A percentile compares a stretch with the other conserved stretches of the same genome.
Evolutionary conservation across 208 protist genomes (phyloP).

Genomic region (Wallacemonas sp.): DNA sequence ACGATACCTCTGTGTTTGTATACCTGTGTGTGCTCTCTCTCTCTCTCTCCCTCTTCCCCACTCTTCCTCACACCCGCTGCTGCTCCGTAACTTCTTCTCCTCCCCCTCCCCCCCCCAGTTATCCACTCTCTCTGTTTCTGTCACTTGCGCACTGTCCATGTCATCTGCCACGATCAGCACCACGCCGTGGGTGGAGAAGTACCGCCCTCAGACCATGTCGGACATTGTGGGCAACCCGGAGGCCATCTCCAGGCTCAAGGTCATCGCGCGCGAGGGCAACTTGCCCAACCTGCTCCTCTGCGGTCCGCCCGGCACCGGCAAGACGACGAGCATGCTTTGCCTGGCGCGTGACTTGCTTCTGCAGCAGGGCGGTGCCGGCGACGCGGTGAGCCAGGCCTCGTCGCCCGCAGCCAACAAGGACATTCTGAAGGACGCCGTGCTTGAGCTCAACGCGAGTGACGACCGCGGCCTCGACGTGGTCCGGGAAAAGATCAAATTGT

Average conservation of each 20-base stretch:
- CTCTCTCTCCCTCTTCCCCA: background rate
- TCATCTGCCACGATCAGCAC: background rate
- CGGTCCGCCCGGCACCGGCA: slow-evolving; percentile 94
- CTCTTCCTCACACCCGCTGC: background rate
- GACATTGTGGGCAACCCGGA: slow-evolving; percentile 99
- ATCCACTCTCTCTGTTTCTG: too few relatives aligned
- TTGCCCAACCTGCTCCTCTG: slow-evolving; percentile 98
- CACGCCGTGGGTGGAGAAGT: slow-evolving; percentile 99
- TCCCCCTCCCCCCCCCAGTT: too few relatives aligned
- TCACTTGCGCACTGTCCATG: too few relatives aligned
- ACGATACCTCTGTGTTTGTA: too few relatives aligned
- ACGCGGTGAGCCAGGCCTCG: slow-evolving; percentile 13
- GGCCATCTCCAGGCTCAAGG: slow-evolving; percentile 93
- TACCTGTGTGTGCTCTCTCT: background rate
- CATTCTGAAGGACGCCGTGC: slow-evolving; percentile 94
- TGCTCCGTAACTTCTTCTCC: too few relatives aligned
- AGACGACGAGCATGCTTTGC: slow-evolving; percentile 98
- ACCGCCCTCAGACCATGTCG: slow-evolving; percentile 94
- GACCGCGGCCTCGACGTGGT: slow-evolving; percentile 99
- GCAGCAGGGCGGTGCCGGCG: slow-evolving; percentile 15
- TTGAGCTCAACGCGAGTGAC: slow-evolving; percentile 99
- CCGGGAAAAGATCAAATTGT: slow-evolving; percentile 98
- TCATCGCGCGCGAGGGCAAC: slow-evolving; percentile 97
- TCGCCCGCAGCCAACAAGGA: slow-evolving; percentile 17
- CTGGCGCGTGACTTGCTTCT: slow-evolving; percentile 95